Evolutionary conservation across 2,329 filamentous ascomycete genomes (phyloP), one percentile per base, ranked within the genome.

Genomic region (Plenodomus biglobosus): DNA sequence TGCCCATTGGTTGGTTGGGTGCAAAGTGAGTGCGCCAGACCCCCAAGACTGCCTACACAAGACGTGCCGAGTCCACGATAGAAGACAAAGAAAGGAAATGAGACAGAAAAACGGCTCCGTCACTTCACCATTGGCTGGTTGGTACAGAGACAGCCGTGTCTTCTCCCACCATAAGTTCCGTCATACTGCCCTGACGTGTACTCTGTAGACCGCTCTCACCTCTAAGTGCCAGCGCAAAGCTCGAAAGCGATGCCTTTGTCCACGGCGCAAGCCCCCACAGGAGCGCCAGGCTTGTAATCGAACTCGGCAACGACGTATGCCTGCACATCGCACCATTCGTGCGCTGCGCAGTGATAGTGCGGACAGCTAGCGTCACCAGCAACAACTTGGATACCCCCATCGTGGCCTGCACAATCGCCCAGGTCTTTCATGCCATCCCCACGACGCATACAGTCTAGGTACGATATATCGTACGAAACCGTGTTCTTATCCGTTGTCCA

Each of bases 391-490:
- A 55, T 56, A 3, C 55, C 56, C 4, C 42, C 43, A 8, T 59
- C 52, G 20, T 58, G 50, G 3, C 56, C 55, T 1, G 42, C 52
- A 19, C 55, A 56, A 1, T 24, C 38, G 34, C 32, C 40, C 2
- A 57, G 43, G 20, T 58, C 47, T 27, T 55, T 46, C 10, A 42
- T 34, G 30, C 40, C 53, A 17, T 46, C 8, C 3, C n/a, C 19
- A 15, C 51, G 46, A 8, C 38, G 43, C 49, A 58, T 52, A 13
- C 56, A 59, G 15, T 58, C 48, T 5, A 59, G 43, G 21, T 57
- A 58, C 0, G 46, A 53, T 6, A 59, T 53, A 27, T 59, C 56
- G 40, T 58, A 59, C 1, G 47, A 56, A 0, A 57, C 47, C 8
- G 36, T 37, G 5, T 20, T n/a, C 3, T 50, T 16, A 32, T 55